Base-by-base conservation (phyloP, 164 flowering plant species). In the Aristolochia fimbriata region DNA sequence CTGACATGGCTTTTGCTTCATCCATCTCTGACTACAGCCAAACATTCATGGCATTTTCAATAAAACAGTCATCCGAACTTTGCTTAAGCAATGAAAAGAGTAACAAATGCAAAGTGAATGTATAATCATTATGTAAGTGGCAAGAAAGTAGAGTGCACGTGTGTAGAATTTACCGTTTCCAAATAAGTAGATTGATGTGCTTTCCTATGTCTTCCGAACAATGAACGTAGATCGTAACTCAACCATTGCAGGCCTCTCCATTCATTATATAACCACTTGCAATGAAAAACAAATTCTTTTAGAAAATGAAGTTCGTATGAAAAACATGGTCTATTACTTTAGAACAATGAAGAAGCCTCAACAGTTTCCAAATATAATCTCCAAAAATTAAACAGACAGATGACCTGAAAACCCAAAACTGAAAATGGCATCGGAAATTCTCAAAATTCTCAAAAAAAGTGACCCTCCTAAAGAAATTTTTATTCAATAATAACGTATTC, bases 221-320 rank as follows among this genome's bases (percentile, higher is more conserved):
- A 25, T 23, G 79, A 60, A 0, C 84, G 86, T 16, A 81, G 25
- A 65, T 78, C 87, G 45, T 77, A 69, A 60, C 78, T 70, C 92
- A 85, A 83, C 64, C 86, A 81, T 51, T 83, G 71, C 25, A 82
- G 51, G 7, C 91, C 91, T 73, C 76, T 78, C 93, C 86, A 83
- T 54, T 78, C 88, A 69, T 82, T 80, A 77, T 84, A 88, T 58
- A 62, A 22, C 23, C 56, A 52, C 56, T 52, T 3, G 16, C 27
- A 52, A 24, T 1, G 7, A 0, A 52, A 9, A n/a, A 52, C 43
- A 37, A 10, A 37, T 37, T 37, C 43, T 3, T 37, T 37, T 37
- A 37, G 43, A 7, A 37, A 37, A 7, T 37, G 43, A 37, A 37
- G 10, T 37, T 7, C 9, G 43, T 31, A 31, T 31, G 10, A 19